Base-by-base conservation (phyloP, 352 stramenopile genomes). In the Aphanomyces euteiches region DNA sequence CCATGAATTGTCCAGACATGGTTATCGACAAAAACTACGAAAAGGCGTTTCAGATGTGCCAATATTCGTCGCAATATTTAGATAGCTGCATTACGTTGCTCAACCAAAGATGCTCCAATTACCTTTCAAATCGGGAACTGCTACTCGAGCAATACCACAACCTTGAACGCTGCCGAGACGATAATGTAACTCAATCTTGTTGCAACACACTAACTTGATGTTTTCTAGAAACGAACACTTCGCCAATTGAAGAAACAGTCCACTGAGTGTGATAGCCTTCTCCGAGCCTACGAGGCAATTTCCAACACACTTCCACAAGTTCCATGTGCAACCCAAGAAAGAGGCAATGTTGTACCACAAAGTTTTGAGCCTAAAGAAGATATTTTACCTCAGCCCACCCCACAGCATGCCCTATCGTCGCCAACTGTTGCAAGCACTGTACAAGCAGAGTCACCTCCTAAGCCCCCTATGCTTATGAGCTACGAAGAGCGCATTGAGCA, bases 401-500 rank as follows among this genome's bases (percentile, higher is more conserved):
- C 12, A 12, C 63, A 12, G 59, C 37, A 19, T 19, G 8, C 4
- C 34, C 28, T 8, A 61, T 10, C 47, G 1, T n/a, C 28, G 7
- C 37, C 69, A 7, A 21, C 47, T 41, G 5, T 10, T 50, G 39
- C 17, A 4, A 37, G 17, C 34, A 66, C 57, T 21, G 12, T 37
- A 15, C 36, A 38, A 21, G 7, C 57, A 4, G 7, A 4, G 10
- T 56, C 59, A 7, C 41, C 59, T 5, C 74, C 76, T 8, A 85
- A 80, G 60, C 87, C 85, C 34, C 66, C 73, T 2, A 85, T 92
- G 50, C 75, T 90, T 45, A 83, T 84, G 75, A 88, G 78, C 4
- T 93, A 82, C 80, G 82, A 93, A 70, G 82, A 93, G 71, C 79
- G 85, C 6, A 82, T 90, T 69, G 75, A 75, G 47, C 75, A 84